Base-by-base conservation (phyloP, 768 basidiomycete species). In the Boletus edulis region DNA sequence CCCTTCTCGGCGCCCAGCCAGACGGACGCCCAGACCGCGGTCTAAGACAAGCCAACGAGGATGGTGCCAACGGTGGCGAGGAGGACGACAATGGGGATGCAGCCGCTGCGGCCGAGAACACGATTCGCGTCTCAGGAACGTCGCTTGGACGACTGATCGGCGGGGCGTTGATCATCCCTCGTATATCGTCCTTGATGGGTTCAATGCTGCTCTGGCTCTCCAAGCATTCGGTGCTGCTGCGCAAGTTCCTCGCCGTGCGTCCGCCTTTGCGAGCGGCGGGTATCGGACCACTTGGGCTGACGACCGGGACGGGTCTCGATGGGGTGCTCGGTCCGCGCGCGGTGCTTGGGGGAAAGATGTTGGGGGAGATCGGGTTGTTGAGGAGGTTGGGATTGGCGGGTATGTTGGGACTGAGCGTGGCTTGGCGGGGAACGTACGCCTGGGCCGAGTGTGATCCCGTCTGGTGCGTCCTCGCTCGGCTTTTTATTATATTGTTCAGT, bases 401-500 rank as follows among this genome's bases (percentile, higher is more conserved):
- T 24, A 50, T 63, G 52, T 53, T 81, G 49, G 74, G 79, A 0
- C 61, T 83, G 59, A 73, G 75, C 34, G 73, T 81, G 9, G 73
- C 81, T 0, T 78, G 78, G 75, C 77, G 81, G 17, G 84, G 84
- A 22, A 81, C 82, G 22, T 76, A 77, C 47, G 76, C 77, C n/a
- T 87, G 86, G 82, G 75, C 79, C 5, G 81, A 82, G 59, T 78
- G 78, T 42, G 89, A 90, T 67, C 89, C 89, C 14, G 84, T 90
- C 15, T 91, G 89, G 88, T 85, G 53, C 47, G 65, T 13, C 5
- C 27, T 41, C 35, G 29, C 29, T 8, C 7, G 29, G 8, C 8
- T 37, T 37, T 37, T 15, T 17, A 15, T n/a, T 6, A 0, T 18
- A 39, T 39, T 10, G 9, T 18, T 39, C 5, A 14, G 14, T 35